Base-by-base conservation (phyloP, 805 yeast species). In the Candida tibetensis region DNA sequence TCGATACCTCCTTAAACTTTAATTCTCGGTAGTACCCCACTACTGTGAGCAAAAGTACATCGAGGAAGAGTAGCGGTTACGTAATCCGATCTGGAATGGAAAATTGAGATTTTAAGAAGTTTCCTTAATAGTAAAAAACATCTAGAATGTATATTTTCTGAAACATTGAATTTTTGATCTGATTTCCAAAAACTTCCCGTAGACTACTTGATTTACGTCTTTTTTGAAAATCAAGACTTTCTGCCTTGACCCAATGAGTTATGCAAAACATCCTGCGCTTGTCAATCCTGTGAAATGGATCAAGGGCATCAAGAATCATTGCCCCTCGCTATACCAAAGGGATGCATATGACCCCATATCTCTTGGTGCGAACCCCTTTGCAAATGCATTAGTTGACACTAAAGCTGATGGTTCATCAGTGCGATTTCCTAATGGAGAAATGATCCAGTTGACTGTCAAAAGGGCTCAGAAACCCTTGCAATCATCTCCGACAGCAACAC, bases 231-330 rank as follows among this genome's bases (percentile, higher is more conserved):
- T n/a, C n/a, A n/a, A n/a, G n/a, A n/a, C n/a, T n/a, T n/a, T n/a
- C n/a, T n/a, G n/a, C n/a, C n/a, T n/a, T n/a, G n/a, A n/a, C n/a
- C 12, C 9, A 4, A 35, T 30, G 32, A 18, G 31, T 15, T 44
- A 45, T 36, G 37, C 45, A 34, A 50, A 52, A 18, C 69, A 63
- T 44, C 69, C 69, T 4, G 33, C 63, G 5, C 40, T 65, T 29
- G 44, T 41, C 12, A 60, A 60, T 40, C 70, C 69, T 1, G 41
- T 47, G 18, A 54, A 56, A 30, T 58, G 61, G 56, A 48, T 62
- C 5, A 40, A 45, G 8, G 44, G 42, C 16, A 52, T 46, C 5
- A 55, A 54, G 35, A 52, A 46, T 17, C 60, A 57, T 12, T 36
- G 51, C 2, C 37, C 49, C 5, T 41, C 52, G 5, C 37, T 51